These are phyloP conservation scores for Candida ponderosae DNA, from an alignment of 805 yeast genomes.

Conservation along the genomic window DNA sequence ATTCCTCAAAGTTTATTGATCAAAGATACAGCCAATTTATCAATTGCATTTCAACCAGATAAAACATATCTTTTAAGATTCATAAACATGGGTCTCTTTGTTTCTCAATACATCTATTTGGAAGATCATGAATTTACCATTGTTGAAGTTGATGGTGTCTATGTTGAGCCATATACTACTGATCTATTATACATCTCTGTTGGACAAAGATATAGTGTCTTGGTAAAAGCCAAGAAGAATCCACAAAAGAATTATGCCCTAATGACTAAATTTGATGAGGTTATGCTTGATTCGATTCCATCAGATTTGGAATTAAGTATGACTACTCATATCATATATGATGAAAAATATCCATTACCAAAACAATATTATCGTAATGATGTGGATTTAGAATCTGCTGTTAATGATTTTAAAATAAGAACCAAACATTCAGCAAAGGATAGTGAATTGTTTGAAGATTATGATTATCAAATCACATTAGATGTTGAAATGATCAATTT, in stretches of 20 bases:
- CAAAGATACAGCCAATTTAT: constrained; percentile 54
- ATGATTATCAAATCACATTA: constrained; percentile 54
- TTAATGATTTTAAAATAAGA: constrained; percentile 29
- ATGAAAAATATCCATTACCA: constrained; percentile 24
- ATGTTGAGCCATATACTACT: constrained; percentile 48
- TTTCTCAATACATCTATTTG: constrained; percentile 59
- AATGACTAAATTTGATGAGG: constrained; percentile 52
- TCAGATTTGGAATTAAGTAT: constrained; percentile 44
- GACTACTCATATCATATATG: constrained; percentile 50
- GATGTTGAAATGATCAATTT: constrained; percentile 59
- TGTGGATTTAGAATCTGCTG: constrained; percentile 6
- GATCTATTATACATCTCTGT: constrained; percentile 58
- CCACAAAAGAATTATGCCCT: constrained; percentile 46
- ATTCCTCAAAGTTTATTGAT: constrained; percentile 60
- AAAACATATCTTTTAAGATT: constrained; percentile 60
- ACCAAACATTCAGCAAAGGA: constrained; percentile 34
- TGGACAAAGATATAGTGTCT: constrained; percentile 75
- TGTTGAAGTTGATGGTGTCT: constrained; percentile 71
- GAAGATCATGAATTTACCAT: constrained; percentile 68
- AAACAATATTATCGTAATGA: constrained; percentile 11
- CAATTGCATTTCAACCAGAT: constrained; percentile 47
- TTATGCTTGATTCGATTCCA: constrained; percentile 68
- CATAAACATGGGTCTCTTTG: constrained; percentile 64
- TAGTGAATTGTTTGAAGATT: constrained; percentile 41
- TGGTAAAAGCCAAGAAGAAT: constrained; percentile 46